Evolutionary conservation across 768 basidiomycete genomes (phyloP), one percentile per base, ranked within the genome.

Genomic region (Auricularia sp.): DNA sequence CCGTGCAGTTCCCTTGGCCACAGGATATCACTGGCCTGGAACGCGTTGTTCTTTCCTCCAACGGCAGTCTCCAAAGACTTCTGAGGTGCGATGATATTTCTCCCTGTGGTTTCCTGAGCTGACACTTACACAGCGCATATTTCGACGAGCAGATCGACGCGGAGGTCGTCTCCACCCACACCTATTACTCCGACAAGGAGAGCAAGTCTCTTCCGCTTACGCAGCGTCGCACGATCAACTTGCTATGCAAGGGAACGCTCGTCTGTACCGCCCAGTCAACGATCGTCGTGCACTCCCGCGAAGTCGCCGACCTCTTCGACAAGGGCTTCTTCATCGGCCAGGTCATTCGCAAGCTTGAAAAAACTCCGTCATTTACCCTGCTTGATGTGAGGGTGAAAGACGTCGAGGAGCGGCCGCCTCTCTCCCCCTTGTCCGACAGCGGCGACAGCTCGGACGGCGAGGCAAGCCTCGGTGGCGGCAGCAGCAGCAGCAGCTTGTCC

Each of bases 281-380:
- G 1, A 86, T 89, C 51, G 82, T 79, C 61, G 81, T 89, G 67
- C 81, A 83, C 1, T 82, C 82, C 1, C 78, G 84, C 29, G 34
- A 59, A 23, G 79, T 80, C 67, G 87, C 85, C 23, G 78, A 78
- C 62, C 80, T 88, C 61, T 84, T 89, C 74, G 83, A 84, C 62
- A 84, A 87, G 66, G 84, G 83, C 65, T 87, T 80, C 65, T 84
- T 84, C 33, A 84, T 88, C 42, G 87, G 87, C 0, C 87, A 89
- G 72, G 82, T 85, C 65, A 87, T 88, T 72, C 75, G 81, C 34
- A 79, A 81, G 34, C 72, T 87, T 56, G 77, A 77, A 43, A 77
- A 76, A 36, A 75, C 77, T 2, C 87, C 87, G 0, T 77, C 77
- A 33, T 90, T 89, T 67, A 79, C 81, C 64, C 81, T 89, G 2